Conservation (phyloP, 179 eudicot genomes). For the Carnegiea gigantea region DNA sequence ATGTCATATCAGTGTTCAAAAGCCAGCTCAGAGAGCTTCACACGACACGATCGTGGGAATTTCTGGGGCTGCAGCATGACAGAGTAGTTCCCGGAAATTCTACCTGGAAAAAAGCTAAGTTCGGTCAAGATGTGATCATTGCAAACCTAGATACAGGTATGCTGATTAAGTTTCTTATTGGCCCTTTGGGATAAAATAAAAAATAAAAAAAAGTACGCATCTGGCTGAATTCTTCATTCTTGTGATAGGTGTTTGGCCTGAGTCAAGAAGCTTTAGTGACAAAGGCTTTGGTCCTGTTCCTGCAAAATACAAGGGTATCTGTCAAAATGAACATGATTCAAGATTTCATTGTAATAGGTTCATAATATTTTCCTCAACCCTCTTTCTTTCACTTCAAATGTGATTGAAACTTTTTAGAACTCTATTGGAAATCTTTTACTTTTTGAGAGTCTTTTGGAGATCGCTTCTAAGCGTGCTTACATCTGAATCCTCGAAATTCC, state of each 20-base stretch:
- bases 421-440: neutral
- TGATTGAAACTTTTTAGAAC: no score
- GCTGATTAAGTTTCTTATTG: neutral
- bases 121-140: conserved; percentile 49
- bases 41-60: conserved; percentile 61
- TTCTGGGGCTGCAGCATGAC: conserved; percentile 32
- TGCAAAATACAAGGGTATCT: conserved; percentile 29
- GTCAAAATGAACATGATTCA: neutral
- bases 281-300: conserved; percentile 42
- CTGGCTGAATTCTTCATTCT: neutral
- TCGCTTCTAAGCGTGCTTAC: neutral
- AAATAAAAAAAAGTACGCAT: neutral
- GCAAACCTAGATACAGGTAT: conserved; percentile 57
- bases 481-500: neutral
- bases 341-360: conserved; percentile 24
- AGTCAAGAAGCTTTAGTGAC: conserved; percentile 43
- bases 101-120: conserved; percentile 42
- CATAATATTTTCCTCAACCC: neutral
- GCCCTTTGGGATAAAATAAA: neutral
- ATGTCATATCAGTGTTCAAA: conserved; percentile 44
- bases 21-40: conserved; percentile 27
- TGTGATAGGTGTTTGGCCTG: conserved; percentile 47
- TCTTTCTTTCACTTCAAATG: neutral
- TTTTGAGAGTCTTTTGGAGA: neutral
- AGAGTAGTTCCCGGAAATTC: conserved; percentile 22